phyloP scores from a whole-genome alignment of 805 yeast species.

The Cyberlindnera mississippiensis region DNA sequence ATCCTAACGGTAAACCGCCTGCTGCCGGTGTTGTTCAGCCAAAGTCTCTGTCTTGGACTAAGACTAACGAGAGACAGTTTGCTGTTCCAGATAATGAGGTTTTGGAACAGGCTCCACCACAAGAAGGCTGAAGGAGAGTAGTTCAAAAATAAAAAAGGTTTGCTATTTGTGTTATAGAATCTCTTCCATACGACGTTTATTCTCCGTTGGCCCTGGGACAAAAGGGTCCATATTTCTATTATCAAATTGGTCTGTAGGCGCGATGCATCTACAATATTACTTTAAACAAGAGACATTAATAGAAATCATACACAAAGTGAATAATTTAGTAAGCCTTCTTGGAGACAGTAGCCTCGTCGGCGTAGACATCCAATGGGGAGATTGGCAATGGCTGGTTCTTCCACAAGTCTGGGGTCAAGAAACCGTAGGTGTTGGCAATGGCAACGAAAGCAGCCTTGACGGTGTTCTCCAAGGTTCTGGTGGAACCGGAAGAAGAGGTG shows the following conservation, averaged over 20 bases:
- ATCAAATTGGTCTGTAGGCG: neutral
- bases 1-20: slow-evolving; percentile 70
- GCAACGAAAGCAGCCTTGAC: slow-evolving; percentile 99
- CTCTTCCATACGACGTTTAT: too few relatives aligned
- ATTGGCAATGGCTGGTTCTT: slow-evolving; percentile 74
- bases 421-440: slow-evolving; percentile 99
- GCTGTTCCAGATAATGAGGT: slow-evolving; percentile 75
- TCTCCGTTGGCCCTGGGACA: too few relatives aligned
- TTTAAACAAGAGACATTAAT: slow-evolving; percentile 4
- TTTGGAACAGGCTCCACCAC: slow-evolving; percentile 60
- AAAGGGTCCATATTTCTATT: too few relatives aligned
- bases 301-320: slow-evolving; percentile 6
- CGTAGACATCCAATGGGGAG: slow-evolving; percentile 94
- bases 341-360: slow-evolving; percentile 73
- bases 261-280: neutral
- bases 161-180: neutral
- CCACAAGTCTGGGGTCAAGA: slow-evolving; percentile 99
- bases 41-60: slow-evolving; percentile 26
- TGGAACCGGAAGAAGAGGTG: slow-evolving; percentile 97
- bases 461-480: slow-evolving; percentile 99
- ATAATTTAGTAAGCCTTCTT: slow-evolving; percentile 42
- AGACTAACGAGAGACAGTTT: slow-evolving; percentile 61
- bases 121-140: slow-evolving; percentile 31
- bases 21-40: slow-evolving; percentile 14
- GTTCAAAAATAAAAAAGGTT: neutral